Evolutionary conservation across 164 flowering plant genomes (phyloP).

Genomic region (Nymphaea thermarum): DNA sequence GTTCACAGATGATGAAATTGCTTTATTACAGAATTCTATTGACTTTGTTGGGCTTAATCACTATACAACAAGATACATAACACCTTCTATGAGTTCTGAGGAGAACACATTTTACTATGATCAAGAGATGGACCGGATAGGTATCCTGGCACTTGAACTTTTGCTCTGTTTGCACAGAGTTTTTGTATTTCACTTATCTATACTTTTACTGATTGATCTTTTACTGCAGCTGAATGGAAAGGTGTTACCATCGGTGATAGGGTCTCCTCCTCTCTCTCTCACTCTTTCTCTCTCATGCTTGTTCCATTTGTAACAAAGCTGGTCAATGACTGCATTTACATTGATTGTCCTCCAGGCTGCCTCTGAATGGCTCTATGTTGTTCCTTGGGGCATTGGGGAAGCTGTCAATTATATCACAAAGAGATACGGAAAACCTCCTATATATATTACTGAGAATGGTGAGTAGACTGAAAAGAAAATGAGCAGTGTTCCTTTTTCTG

Average conservation of each 20-base stretch:
- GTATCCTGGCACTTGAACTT: slow-evolving; percentile 13
- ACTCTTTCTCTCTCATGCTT: no score
- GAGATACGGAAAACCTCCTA: slow-evolving; percentile 48
- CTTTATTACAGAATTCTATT: slow-evolving; percentile 34
- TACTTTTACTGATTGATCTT: neutral
- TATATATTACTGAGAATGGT: slow-evolving; percentile 83
- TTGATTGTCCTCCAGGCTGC: slow-evolving; percentile 46
- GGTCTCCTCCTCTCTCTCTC: slow-evolving; percentile 29
- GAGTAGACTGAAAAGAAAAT: slow-evolving; percentile 3
- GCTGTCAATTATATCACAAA: slow-evolving; percentile 48
- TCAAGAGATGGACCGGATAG: slow-evolving; percentile 55
- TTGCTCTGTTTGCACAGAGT: neutral
- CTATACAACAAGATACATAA: slow-evolving; percentile 69
- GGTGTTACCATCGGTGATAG: slow-evolving; percentile 64
- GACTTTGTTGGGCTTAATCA: slow-evolving; percentile 91
- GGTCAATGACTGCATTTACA: no score
- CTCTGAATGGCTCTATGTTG: slow-evolving; percentile 83
- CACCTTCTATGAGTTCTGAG: slow-evolving; percentile 24
- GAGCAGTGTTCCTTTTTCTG: no score
- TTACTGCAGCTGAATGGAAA: slow-evolving; percentile 43
- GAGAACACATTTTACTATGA: slow-evolving; percentile 32
- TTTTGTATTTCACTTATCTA: neutral
- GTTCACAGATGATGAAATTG: slow-evolving; percentile 55
- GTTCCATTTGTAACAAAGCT: no score
- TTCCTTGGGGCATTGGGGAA: slow-evolving; percentile 86